Conservation (phyloP, 2,329 filamentous ascomycete species). For the Arthrinium phaeospermum region DNA sequence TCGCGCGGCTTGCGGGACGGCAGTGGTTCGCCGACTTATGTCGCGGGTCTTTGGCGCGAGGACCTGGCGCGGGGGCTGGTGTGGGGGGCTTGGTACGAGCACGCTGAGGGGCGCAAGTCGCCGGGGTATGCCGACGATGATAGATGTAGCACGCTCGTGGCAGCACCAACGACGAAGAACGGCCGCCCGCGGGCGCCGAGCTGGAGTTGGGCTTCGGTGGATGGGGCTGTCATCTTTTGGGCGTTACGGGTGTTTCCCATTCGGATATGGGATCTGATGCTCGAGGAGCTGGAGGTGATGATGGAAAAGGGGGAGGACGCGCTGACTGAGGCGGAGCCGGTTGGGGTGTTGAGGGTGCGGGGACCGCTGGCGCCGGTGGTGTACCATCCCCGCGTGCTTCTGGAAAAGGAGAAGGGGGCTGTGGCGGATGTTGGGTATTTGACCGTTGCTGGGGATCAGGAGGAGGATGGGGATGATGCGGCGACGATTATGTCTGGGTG, state of each 20-base stretch:
- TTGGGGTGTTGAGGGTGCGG: constrained; percentile 24
- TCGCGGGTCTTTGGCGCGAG: constrained; percentile 27
- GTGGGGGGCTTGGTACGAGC: constrained; percentile 29
- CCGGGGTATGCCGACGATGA: constrained; percentile 25
- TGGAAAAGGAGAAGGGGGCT: neutral
- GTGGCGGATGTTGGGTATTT: constrained; percentile 25
- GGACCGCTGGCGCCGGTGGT: constrained; percentile 25
- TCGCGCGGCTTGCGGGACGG: no score
- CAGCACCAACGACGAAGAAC: constrained; percentile 11
- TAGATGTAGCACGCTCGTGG: constrained; percentile 21
- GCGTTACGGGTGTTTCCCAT: constrained; percentile 17
- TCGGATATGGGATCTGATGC: constrained; percentile 8
- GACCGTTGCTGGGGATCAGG: constrained; percentile 19
- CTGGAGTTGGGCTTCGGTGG: constrained; percentile 31
- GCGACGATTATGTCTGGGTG: constrained; percentile 18
- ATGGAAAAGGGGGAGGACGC: constrained; percentile 26
- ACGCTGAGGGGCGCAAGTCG: constrained; percentile 25
- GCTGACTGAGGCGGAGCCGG: constrained; percentile 18
- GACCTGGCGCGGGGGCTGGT: constrained; percentile 28
- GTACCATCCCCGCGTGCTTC: constrained; percentile 22
- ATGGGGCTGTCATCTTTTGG: constrained; percentile 30
- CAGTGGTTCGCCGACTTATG: no score
- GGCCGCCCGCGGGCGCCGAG: constrained; percentile 27
- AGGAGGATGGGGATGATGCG: neutral
- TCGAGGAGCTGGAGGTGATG: constrained; percentile 24